A percentile compares a stretch with the other conserved stretches of the same genome.
These are phyloP conservation scores for Conringia planisiliqua DNA, from an alignment of 345 rosid genomes.

Conservation along the genomic window DNA sequence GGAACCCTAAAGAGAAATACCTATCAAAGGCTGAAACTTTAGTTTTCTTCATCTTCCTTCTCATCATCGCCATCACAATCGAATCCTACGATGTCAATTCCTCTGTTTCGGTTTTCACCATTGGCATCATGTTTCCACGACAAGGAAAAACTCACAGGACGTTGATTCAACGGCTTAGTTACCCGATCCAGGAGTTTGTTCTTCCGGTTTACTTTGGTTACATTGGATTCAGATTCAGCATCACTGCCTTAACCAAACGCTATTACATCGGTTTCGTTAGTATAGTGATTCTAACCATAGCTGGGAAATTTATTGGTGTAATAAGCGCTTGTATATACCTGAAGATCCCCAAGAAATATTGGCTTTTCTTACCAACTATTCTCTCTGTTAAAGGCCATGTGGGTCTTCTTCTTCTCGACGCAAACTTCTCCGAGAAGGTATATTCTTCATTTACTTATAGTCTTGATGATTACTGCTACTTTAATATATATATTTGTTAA, in stretches of 20 bases:
- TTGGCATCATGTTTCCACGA: slow-evolving; percentile 78
- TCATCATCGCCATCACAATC: slow-evolving; percentile 34
- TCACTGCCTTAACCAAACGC: slow-evolving; percentile 5
- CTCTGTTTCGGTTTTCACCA: slow-evolving; percentile 45
- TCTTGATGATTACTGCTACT: neutral
- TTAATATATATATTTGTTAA: neutral
- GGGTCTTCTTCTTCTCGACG: slow-evolving; percentile 48
- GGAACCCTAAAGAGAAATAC: slow-evolving; percentile 62
- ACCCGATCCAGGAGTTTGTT: slow-evolving; percentile 61
- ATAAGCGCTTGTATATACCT: slow-evolving; percentile 53
- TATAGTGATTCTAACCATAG: slow-evolving; percentile 42
- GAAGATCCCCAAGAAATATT: slow-evolving; percentile 52
- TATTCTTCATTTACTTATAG: neutral
- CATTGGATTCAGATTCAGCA: slow-evolving; percentile 66
- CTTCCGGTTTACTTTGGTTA: slow-evolving; percentile 85
- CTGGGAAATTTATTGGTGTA: slow-evolving; percentile 54
- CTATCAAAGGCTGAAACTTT: slow-evolving; percentile 58
- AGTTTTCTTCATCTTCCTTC: slow-evolving; percentile 43
- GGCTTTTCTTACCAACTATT: slow-evolving; percentile 47
- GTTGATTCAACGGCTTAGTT: slow-evolving; percentile 57
- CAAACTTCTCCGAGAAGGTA: slow-evolving; percentile 27
- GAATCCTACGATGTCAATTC: slow-evolving; percentile 49
- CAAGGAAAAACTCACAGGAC: slow-evolving; percentile 79
- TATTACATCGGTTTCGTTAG: slow-evolving; percentile 27
- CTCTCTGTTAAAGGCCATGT: slow-evolving; percentile 78